Evolutionary conservation across 2,329 filamentous ascomycete genomes (phyloP).

Genomic region (Myriangium duriaei): DNA sequence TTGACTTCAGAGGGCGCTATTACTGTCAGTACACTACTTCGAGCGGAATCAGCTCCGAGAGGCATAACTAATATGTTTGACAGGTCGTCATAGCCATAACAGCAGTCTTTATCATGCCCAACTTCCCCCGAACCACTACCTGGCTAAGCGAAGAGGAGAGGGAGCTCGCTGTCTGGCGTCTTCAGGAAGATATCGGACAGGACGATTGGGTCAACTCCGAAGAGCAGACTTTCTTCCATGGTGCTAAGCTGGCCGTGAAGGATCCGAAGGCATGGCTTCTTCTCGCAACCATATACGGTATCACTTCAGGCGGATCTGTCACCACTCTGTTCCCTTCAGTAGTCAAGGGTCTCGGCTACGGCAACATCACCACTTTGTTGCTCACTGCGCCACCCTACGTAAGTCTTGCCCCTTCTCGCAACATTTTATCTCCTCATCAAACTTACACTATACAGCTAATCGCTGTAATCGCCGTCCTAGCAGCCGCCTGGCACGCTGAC

Average conservation of each 20-base stretch:
- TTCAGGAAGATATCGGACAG: conserved; percentile 22
- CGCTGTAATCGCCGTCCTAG: conserved; percentile 14
- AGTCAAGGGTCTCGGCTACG: conserved; percentile 27
- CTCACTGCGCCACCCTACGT: conserved; percentile 23
- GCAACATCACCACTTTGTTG: conserved; percentile 23
- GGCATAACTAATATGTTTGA: too few species aligned
- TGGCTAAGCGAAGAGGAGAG: conserved; percentile 25
- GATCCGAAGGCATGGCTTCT: conserved; percentile 16
- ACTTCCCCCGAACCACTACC: conserved; percentile 24
- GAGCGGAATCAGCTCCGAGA: too few species aligned
- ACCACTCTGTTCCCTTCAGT: conserved; percentile 25
- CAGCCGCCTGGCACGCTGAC: conserved; percentile 17
- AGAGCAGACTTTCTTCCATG: conserved; percentile 27
- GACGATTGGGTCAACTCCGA: conserved; percentile 30
- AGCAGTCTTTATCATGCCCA: conserved; percentile 43
- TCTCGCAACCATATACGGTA: conserved; percentile 7
- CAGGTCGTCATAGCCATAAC: conserved; percentile 45
- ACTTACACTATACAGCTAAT: too few species aligned
- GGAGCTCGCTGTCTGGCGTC: conserved; percentile 27
- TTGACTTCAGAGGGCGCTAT: too few species aligned
- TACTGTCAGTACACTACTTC: too few species aligned
- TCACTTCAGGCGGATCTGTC: conserved; percentile 10
- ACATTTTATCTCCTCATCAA: too few species aligned
- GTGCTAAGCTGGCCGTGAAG: conserved; percentile 15
- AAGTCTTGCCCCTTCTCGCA: background rate